Conservation (phyloP, 495 filamentous ascomycete genomes). For the Baudoinia panamericana region DNA sequence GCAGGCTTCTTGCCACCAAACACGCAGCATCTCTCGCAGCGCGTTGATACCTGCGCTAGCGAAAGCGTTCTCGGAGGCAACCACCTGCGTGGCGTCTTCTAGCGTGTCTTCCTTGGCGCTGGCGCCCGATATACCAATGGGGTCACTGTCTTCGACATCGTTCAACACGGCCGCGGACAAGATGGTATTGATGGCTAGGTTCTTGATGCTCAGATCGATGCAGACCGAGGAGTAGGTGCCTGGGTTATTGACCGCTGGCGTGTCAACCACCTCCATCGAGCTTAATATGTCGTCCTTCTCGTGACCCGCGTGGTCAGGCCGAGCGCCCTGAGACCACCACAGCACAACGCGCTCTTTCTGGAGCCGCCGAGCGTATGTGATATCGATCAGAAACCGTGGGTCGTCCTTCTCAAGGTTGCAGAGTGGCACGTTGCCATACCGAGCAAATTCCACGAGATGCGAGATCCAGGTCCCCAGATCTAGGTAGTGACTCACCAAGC, state of each 20-base stretch:
- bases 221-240: constrained; percentile 93
- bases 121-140: constrained; percentile 67
- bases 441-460: constrained; percentile 70
- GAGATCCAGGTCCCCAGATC: constrained; percentile 82
- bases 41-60: constrained; percentile 80
- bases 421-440: constrained; percentile 86
- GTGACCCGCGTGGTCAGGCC: constrained; percentile 89
- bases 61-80: constrained; percentile 85
- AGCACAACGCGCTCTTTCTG: constrained; percentile 87
- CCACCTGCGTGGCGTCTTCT: constrained; percentile 48
- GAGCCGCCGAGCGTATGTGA: constrained; percentile 82
- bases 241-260: constrained; percentile 85
- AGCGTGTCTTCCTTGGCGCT: constrained; percentile 45
- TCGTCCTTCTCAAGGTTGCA: constrained; percentile 94
- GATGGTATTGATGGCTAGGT: constrained; percentile 95
- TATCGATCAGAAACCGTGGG: constrained; percentile 84
- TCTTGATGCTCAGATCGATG: constrained; percentile 86
- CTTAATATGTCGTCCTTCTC: constrained; percentile 84
- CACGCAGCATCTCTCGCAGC: constrained; percentile 93
- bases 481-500: constrained; percentile 78
- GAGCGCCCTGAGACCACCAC: constrained; percentile 87
- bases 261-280: constrained; percentile 75
- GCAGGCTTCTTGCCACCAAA: constrained; percentile 94
- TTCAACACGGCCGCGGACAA: constrained; percentile 95
- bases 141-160: constrained; percentile 79